These are phyloP conservation scores for Mortierella sp. DNA, from an alignment of 371 early-diverging fungal species.

Conservation along the genomic window DNA sequence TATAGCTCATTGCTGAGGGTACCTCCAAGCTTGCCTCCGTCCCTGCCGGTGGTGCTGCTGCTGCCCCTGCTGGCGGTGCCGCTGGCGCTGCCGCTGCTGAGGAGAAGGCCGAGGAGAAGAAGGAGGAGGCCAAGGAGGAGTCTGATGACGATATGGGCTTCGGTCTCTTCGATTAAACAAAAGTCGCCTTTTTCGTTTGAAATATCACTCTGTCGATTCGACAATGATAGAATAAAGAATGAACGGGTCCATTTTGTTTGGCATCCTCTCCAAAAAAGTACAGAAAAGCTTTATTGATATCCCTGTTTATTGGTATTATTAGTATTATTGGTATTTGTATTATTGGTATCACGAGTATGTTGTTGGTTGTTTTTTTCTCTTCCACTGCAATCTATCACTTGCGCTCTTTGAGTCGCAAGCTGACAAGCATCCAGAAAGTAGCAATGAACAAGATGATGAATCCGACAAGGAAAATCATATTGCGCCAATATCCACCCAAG, in stretches of 20 bases:
- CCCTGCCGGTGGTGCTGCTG: constrained; percentile 88
- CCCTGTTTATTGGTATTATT: too few species aligned
- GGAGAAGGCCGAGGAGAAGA: constrained; percentile 57
- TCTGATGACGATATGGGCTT: constrained; percentile 67
- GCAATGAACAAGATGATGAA: constrained; percentile 38
- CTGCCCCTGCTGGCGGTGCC: constrained; percentile 61
- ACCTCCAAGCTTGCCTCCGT: constrained; percentile 92
- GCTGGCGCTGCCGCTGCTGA: constrained; percentile 61
- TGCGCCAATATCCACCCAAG: constrained; percentile 60
- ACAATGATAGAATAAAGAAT: too few species aligned
- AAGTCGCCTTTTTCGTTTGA: too few species aligned
- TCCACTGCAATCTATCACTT: constrained; percentile 24
- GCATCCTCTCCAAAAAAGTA: too few species aligned
- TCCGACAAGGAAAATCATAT: constrained; percentile 43
- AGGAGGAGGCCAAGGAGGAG: constrained; percentile 68
- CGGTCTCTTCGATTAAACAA: constrained; percentile 68
- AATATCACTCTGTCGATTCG: too few species aligned
- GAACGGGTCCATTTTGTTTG: too few species aligned
- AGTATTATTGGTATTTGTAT: too few species aligned
- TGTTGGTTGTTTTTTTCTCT: too few species aligned
- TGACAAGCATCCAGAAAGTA: constrained; percentile 40
- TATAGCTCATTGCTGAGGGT: constrained; percentile 91
- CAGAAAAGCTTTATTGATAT: too few species aligned
- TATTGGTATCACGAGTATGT: too few species aligned
- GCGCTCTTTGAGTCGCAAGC: constrained; percentile 45